A percentile compares a stretch with the other conserved stretches of the same genome.
Evolutionary conservation across 352 stramenopile species (phyloP).

Genomic region (Blastocystis sp.): DNA sequence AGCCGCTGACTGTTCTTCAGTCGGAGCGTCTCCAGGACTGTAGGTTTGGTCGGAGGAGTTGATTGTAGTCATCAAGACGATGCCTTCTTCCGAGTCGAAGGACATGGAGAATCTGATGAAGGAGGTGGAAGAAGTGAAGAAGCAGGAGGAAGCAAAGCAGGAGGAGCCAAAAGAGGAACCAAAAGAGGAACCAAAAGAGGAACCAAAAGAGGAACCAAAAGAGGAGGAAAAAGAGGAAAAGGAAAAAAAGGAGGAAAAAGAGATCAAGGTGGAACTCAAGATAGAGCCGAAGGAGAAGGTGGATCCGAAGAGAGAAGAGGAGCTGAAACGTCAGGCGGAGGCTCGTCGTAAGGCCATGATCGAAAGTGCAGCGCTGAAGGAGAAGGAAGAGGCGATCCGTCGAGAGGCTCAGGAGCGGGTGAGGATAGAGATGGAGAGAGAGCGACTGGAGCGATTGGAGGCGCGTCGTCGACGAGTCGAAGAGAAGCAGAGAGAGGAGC

Average conservation of each 20-base stretch:
- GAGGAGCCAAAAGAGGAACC: not conserved
- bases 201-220: not conserved
- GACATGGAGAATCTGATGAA: not conserved
- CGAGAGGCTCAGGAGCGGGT: not conserved
- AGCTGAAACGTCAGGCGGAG: not conserved
- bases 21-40: slow-evolving; percentile 2
- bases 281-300: not conserved
- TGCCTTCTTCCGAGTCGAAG: not conserved
- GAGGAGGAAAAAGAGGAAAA: not conserved
- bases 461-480: not conserved
- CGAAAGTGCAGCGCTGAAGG: not conserved
- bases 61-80: slow-evolving; percentile 22
- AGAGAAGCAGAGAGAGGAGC: not conserved
- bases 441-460: not conserved
- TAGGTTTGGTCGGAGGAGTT: not conserved
- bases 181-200: not conserved
- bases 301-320: not conserved
- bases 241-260: not conserved
- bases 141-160: not conserved
- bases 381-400: not conserved
- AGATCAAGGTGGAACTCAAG: not conserved
- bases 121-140: not conserved
- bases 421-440: not conserved
- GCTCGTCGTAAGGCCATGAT: not conserved
- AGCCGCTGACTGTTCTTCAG: not conserved